A percentile compares a stretch with the other conserved stretches of the same genome.
Evolutionary conservation across 2,329 filamentous ascomycete genomes (phyloP).

Genomic region (Talaromyces pinophilus): DNA sequence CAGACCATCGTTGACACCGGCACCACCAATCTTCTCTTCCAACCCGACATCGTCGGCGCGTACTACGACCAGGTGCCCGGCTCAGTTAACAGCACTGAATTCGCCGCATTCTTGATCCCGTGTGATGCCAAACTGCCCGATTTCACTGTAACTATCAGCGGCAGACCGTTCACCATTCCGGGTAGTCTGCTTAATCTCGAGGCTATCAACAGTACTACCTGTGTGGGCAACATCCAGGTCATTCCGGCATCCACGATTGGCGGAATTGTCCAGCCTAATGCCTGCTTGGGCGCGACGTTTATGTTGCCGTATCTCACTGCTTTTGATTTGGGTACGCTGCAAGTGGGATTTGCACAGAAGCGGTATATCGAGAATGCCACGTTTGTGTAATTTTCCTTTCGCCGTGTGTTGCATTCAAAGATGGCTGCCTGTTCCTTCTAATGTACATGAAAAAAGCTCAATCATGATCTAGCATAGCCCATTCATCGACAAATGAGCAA

Average conservation of each 20-base stretch:
- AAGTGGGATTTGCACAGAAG: slow-evolving; percentile 17
- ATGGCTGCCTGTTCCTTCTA: neutral
- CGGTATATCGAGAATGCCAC: slow-evolving; percentile 18
- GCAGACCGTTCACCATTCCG: slow-evolving; percentile 50
- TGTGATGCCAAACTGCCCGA: slow-evolving; percentile 56
- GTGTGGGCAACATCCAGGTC: slow-evolving; percentile 18
- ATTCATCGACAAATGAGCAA: neutral
- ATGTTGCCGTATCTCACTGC: slow-evolving; percentile 16
- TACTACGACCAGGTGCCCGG: slow-evolving; percentile 62
- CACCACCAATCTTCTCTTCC: slow-evolving; percentile 65
- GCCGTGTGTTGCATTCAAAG: too few relatives aligned
- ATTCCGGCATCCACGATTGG: slow-evolving; percentile 11
- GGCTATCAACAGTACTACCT: slow-evolving; percentile 9
- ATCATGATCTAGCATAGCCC: neutral
- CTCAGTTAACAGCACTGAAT: slow-evolving; percentile 47
- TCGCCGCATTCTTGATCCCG: slow-evolving; percentile 59
- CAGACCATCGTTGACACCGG: slow-evolving; percentile 67
- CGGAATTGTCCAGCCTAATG: slow-evolving; percentile 12
- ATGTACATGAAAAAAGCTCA: neutral
- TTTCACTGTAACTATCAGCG: slow-evolving; percentile 55
- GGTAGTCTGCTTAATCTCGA: slow-evolving; percentile 13
- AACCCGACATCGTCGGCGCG: slow-evolving; percentile 55
- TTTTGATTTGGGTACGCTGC: slow-evolving; percentile 18
- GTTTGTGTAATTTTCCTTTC: neutral
- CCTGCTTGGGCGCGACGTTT: slow-evolving; percentile 17